A percentile compares a stretch with the other conserved stretches of the same genome.
phyloP scores from a whole-genome alignment of 176 grass and related monocot genomes.

The Oropetium thomaeum region DNA sequence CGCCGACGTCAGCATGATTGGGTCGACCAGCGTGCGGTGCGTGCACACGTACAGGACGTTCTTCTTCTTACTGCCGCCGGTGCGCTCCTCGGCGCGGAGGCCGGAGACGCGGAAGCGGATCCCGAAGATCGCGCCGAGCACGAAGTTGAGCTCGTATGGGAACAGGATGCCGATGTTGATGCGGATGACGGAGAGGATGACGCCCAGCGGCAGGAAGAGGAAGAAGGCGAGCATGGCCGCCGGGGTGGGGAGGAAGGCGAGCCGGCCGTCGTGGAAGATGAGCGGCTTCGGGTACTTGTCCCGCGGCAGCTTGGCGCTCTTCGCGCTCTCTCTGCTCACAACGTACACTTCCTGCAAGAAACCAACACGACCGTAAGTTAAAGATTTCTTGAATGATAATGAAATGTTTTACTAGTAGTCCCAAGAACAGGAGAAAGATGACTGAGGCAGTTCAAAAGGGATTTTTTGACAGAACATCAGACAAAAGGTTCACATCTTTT shows the following conservation, averaged over 20 bases:
- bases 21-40: conserved; percentile 82
- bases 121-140: conserved; percentile 32
- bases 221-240: conserved; percentile 56
- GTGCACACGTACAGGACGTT: conserved; percentile 81
- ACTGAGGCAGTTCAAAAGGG: background rate
- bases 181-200: conserved; percentile 54
- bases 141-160: conserved; percentile 47
- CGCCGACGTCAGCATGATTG: conserved; percentile 56
- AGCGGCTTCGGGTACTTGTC: conserved; percentile 84
- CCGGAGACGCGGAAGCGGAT: conserved; percentile 46
- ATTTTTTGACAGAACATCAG: background rate
- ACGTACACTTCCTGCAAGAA: conserved; percentile 59
- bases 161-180: conserved; percentile 53
- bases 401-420: background rate
- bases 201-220: conserved; percentile 65
- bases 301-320: conserved; percentile 40
- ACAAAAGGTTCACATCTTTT: too few relatives aligned
- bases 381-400: background rate
- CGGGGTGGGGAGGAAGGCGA: conserved; percentile 70
- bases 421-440: background rate
- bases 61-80: background rate
- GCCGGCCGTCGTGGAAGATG: conserved; percentile 91
- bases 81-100: background rate
- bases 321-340: conserved; percentile 37
- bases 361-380: background rate